These are phyloP conservation scores for Microdochium paspali DNA, from an alignment of 2,329 filamentous ascomycete species.

Conservation along the genomic window DNA sequence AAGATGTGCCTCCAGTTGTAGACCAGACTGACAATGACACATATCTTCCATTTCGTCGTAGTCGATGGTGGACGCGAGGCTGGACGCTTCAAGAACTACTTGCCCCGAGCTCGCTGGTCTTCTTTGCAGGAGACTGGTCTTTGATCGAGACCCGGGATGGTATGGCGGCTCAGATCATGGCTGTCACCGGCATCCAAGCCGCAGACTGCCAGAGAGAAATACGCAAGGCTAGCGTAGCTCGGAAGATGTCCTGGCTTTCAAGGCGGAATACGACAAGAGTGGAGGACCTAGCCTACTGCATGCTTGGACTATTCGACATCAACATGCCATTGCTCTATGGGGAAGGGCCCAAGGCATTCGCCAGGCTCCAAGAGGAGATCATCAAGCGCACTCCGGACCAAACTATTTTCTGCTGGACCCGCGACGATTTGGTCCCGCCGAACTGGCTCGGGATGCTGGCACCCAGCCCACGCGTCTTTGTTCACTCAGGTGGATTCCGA, in stretches of 20 bases:
- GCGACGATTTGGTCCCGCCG: neutral
- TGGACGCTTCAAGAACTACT: constrained; percentile 12
- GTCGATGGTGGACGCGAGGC: constrained; percentile 5
- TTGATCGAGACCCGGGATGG: constrained; percentile 3
- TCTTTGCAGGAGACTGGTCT: constrained; percentile 8
- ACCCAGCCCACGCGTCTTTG: neutral
- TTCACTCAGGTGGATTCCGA: neutral
- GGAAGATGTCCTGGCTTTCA: constrained; percentile 8
- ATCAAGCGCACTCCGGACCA: constrained; percentile 7
- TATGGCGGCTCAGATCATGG: constrained; percentile 2
- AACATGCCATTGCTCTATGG: constrained; percentile 9
- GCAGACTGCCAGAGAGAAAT: neutral
- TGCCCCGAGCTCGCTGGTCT: constrained; percentile 6
- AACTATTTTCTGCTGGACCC: constrained; percentile 5
- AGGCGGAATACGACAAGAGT: constrained; percentile 4
- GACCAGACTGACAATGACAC: neutral
- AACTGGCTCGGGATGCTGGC: neutral
- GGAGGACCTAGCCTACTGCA: constrained; percentile 10
- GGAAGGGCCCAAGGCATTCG: constrained; percentile 6
- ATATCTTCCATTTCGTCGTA: neutral
- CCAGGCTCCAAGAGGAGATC: constrained; percentile 8
- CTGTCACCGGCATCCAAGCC: constrained; percentile 5
- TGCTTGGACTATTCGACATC: constrained; percentile 9
- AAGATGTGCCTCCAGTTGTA: constrained; percentile 3
- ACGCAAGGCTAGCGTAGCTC: neutral